Evolutionary conservation across 2,329 filamentous ascomycete species (phyloP).

Genomic region (Penicillium brasilianum): DNA sequence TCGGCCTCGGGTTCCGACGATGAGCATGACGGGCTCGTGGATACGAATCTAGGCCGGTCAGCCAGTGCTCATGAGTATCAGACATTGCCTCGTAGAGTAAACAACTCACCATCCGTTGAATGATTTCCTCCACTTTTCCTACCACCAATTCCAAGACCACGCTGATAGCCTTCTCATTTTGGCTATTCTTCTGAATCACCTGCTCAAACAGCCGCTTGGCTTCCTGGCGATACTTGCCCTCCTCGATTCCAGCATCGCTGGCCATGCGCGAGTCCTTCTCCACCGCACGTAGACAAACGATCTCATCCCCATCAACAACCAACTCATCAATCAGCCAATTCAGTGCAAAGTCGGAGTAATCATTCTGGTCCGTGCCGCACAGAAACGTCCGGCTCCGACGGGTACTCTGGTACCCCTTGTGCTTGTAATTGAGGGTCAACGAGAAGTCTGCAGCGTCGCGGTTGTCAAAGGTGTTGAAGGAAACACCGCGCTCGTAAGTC

Average conservation of each 20-base stretch:
- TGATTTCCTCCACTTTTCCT: conserved; percentile 87
- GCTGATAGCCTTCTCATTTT: conserved; percentile 78
- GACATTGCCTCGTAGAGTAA: neutral
- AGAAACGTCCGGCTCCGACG: conserved; percentile 86
- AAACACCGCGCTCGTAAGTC: conserved; percentile 70
- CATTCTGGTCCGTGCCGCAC: conserved; percentile 87
- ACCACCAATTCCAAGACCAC: conserved; percentile 85
- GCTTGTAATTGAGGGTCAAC: conserved; percentile 81
- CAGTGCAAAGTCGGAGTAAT: conserved; percentile 89
- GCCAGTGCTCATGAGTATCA: neutral
- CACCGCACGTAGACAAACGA: conserved; percentile 86
- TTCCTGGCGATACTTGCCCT: conserved; percentile 74
- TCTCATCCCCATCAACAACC: conserved; percentile 90
- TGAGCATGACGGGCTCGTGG: conserved; percentile 87
- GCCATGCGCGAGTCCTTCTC: conserved; percentile 79
- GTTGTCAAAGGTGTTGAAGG: conserved; percentile 75
- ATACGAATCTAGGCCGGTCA: conserved; percentile 72
- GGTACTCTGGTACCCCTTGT: conserved; percentile 81
- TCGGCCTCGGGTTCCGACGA: conserved; percentile 85
- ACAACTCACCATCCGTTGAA: conserved; percentile 78
- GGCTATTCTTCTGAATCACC: conserved; percentile 79
- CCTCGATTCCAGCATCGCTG: conserved; percentile 64
- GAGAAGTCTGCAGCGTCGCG: conserved; percentile 72
- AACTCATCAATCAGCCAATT: conserved; percentile 92
- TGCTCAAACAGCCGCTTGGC: conserved; percentile 74